A percentile compares a stretch with the other conserved stretches of the same genome.
Evolutionary conservation across 371 early-diverging fungal species (phyloP).

Genomic region (Mortierella sp.): DNA sequence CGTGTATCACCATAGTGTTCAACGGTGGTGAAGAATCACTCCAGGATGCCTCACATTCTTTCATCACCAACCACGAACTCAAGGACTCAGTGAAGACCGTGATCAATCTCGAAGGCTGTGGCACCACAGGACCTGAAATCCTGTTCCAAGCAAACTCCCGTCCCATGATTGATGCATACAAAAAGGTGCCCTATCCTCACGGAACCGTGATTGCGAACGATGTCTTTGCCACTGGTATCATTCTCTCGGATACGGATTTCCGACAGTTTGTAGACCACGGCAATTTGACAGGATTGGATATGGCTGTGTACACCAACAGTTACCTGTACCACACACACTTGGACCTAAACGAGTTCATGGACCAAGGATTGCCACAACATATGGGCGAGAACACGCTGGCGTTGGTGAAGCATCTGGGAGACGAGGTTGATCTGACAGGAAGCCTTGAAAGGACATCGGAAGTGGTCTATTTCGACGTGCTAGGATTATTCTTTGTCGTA

Average conservation of each 20-base stretch:
- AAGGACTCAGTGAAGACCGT: conserved; percentile 72
- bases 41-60: conserved; percentile 82
- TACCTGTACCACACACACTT: conserved; percentile 81
- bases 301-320: conserved; percentile 79
- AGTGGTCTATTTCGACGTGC: conserved; percentile 74
- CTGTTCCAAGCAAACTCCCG: conserved; percentile 81
- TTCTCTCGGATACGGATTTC: conserved; percentile 82
- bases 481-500: conserved; percentile 70
- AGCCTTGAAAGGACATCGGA: conserved; percentile 63
- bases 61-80: conserved; percentile 72
- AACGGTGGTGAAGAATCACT: conserved; percentile 86
- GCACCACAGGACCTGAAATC: conserved; percentile 76
- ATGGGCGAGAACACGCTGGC: conserved; percentile 76
- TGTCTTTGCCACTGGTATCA: conserved; percentile 78
- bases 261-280: conserved; percentile 80
- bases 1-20: conserved; percentile 60
- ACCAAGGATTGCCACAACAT: conserved; percentile 76
- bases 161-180: conserved; percentile 77
- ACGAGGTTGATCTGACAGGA: conserved; percentile 57
- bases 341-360: conserved; percentile 68
- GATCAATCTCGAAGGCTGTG: conserved; percentile 81
- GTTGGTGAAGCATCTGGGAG: conserved; percentile 65
- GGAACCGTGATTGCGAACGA: conserved; percentile 83
- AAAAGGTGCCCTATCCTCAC: conserved; percentile 75
- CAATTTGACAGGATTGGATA: conserved; percentile 73